Base-by-base conservation (phyloP, 2,329 filamentous ascomycete genomes). In the Arthrobotrys megalospora region DNA sequence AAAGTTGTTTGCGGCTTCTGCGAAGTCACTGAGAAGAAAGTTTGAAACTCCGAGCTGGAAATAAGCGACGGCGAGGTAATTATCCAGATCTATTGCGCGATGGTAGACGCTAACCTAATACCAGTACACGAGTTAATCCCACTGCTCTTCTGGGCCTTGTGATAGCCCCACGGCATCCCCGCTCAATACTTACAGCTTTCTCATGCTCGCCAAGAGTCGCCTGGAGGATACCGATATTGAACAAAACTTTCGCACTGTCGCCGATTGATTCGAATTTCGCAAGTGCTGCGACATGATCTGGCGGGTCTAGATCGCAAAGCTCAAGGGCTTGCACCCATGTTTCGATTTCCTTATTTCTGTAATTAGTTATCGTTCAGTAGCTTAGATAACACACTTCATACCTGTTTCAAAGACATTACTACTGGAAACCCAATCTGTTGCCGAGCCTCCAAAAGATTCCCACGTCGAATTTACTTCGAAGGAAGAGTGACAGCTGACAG, bases 21-120 rank as follows among this genome's bases (percentile, higher is more conserved):
- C 94, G 82, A 98, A 98, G 83, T 99, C 95, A 79, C 94, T 94
- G 67, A 98, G 90, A 62, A 99, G 87, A 85, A 99, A 99, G 84
- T 98, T 99, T 68, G 96, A 99, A 16, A 99, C 96, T 47, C 96
- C 96, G 85, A 98, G 93, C 83, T 99, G 96, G 85, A 99, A 99
- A 85, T 98, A 98, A 76, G 96, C 95, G 72, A 99, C 94, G 72
- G 96, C 96, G 55, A 99, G 91, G 83, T 98, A 99, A 83, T 96
- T 93, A 83, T 99, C 96, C 73, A 97, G 88, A 80, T 91, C 89
- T 82, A 97, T 92, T 63, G 96, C 94, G 83, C 92, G 90, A 86
- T 97, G 94, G 84, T 97, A 99, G 85, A 91, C 96, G 85, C 96
- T 92, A 81, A 99, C 93, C 94, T 97, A 63, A 16, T 28, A 28